A percentile compares a stretch with the other conserved stretches of the same genome.
Evolutionary conservation across 2,329 filamentous ascomycete genomes (phyloP).

Genomic region (Colletotrichum somersetense): DNA sequence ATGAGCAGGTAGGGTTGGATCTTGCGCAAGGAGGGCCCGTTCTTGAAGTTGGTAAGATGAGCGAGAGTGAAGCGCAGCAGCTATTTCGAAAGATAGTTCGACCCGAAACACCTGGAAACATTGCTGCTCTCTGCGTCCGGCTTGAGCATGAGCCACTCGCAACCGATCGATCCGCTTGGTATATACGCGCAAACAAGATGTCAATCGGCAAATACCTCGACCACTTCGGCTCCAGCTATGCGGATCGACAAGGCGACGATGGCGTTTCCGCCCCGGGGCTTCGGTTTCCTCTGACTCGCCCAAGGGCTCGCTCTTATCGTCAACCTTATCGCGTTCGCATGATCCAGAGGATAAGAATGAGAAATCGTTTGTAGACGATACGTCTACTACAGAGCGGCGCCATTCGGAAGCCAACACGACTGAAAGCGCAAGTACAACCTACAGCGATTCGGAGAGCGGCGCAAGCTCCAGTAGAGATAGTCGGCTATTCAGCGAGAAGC

Average conservation of each 20-base stretch:
- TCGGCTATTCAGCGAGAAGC: not conserved
- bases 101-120: not conserved
- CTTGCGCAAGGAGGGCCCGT: not conserved
- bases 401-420: no score
- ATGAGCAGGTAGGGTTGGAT: not conserved
- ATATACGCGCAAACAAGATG: not conserved
- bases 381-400: not conserved
- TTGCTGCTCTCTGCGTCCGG: not conserved
- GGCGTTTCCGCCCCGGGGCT: not conserved
- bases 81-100: not conserved
- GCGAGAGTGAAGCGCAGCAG: not conserved
- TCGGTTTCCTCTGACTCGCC: not conserved
- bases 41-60: not conserved
- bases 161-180: not conserved
- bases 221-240: not conserved
- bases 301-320: not conserved
- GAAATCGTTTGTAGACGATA: no score
- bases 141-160: not conserved
- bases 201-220: not conserved
- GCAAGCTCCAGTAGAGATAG: not conserved
- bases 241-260: not conserved
- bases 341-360: no score
- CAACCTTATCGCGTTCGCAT: no score
- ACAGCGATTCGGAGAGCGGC: not conserved
- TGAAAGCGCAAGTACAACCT: not conserved